A percentile compares a stretch with the other conserved stretches of the same genome.
These are phyloP conservation scores for Isoetes taiwanensis DNA, from an alignment of 75 land plant genomes.

Conservation along the genomic window DNA sequence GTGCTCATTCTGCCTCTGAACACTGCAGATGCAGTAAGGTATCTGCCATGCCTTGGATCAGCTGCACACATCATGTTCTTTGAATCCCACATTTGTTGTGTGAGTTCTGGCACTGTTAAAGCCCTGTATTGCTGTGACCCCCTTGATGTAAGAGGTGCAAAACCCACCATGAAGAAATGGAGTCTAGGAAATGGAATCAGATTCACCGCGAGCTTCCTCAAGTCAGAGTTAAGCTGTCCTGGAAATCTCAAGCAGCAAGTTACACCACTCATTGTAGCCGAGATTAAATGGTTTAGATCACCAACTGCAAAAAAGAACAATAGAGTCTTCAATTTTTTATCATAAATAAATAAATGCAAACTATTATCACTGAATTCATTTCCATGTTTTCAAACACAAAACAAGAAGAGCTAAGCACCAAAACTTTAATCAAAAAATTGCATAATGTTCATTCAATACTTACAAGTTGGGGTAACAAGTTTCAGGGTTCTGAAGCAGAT, in stretches of 20 bases:
- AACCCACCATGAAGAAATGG: conserved; percentile 36
- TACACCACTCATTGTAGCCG: conserved; percentile 18
- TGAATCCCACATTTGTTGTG: conserved; percentile 5
- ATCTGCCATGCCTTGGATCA: conserved; percentile 10
- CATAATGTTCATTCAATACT: no score
- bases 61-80: conserved; percentile 9
- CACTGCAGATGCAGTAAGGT: conserved; percentile 46
- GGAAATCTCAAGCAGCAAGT: conserved; percentile 4
- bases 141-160: no score
- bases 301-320: conserved; percentile 26
- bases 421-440: no score
- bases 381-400: not conserved
- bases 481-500: conserved; percentile 60
- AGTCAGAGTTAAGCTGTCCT: conserved; percentile 4
- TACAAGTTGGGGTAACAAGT: conserved; percentile 53
- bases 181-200: conserved; percentile 54
- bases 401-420: no score
- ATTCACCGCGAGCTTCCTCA: conserved; percentile 1
- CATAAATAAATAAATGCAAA: no score
- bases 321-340: not conserved
- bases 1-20: conserved; percentile 52
- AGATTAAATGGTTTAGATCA: conserved; percentile 48
- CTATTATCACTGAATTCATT: no score
- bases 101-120: conserved; percentile 3
- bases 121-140: no score